phyloP scores from a whole-genome alignment of 2,329 filamentous ascomycete genomes.

The Aureobasidium sp. region DNA sequence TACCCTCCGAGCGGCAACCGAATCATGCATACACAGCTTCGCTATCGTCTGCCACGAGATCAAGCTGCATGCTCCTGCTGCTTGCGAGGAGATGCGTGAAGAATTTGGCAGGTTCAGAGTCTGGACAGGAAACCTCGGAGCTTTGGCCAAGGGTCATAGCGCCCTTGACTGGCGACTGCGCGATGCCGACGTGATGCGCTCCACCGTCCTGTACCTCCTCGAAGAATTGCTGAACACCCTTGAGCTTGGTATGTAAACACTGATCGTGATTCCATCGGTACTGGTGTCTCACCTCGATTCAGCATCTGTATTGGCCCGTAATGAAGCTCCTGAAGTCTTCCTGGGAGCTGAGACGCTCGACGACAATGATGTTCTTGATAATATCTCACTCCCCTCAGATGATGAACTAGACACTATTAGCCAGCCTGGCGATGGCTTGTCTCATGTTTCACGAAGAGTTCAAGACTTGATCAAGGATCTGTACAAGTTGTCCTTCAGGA shows the following conservation, averaged over 20 bases:
- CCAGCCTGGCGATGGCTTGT: not conserved
- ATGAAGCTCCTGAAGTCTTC: not conserved
- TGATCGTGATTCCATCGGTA: no score
- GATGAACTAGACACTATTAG: not conserved
- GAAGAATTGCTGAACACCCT: not conserved
- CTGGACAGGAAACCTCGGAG: not conserved
- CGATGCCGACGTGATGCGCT: not conserved
- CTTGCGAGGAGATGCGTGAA: not conserved
- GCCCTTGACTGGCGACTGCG: not conserved
- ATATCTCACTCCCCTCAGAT: not conserved
- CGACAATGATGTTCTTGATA: not conserved
- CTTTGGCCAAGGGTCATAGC: not conserved
- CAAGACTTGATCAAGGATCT: not conserved
- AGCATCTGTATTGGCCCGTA: no score
- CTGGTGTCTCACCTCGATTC: not conserved
- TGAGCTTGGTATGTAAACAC: not conserved
- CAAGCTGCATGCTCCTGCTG: no score
- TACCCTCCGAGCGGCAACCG: not conserved
- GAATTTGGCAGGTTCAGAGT: not conserved
- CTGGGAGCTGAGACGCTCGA: not conserved
- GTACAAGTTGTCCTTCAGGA: not conserved
- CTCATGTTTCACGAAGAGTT: not conserved
- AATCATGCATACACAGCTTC: not conserved
- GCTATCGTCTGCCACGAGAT: not conserved
- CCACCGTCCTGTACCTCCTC: not conserved